phyloP scores from a whole-genome alignment of 192 early-diverging fungal genomes.

The Coemansia sp. region DNA sequence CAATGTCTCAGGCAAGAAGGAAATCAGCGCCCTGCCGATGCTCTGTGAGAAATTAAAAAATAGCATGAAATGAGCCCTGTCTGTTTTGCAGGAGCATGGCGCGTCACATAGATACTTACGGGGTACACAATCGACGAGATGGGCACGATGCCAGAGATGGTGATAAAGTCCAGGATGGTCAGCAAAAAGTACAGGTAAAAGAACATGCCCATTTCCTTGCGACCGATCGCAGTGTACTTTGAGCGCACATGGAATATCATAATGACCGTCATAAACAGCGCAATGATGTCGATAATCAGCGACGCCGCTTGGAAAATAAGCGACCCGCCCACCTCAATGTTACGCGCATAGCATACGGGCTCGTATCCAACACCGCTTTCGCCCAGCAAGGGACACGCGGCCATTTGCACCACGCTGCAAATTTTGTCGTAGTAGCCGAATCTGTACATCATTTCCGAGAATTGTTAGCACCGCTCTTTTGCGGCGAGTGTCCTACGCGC shows the following conservation, averaged over 20 bases:
- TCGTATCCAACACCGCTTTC: slow-evolving; percentile 64
- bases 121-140: slow-evolving; percentile 72
- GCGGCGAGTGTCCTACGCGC: no score
- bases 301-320: slow-evolving; percentile 97
- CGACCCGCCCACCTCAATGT: slow-evolving; percentile 79
- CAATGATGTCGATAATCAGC: slow-evolving; percentile 88
- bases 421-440: slow-evolving; percentile 91
- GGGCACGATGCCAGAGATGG: slow-evolving; percentile 91
- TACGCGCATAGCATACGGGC: slow-evolving; percentile 92
- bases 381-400: slow-evolving; percentile 90
- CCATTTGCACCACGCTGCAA: slow-evolving; percentile 77
- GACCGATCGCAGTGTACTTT: slow-evolving; percentile 99
- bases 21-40: no score
- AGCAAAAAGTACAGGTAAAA: slow-evolving; percentile 93
- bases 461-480: no score
- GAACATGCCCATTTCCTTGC: slow-evolving; percentile 98
- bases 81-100: no score
- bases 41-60: no score
- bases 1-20: no score
- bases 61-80: no score
- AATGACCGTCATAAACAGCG: slow-evolving; percentile 92
- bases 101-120: slow-evolving; percentile 40
- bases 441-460: slow-evolving; percentile 21
- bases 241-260: slow-evolving; percentile 98
- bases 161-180: slow-evolving; percentile 83